Evolutionary conservation across 2,329 filamentous ascomycete species (phyloP).

Genomic region (Fusarium sp.): DNA sequence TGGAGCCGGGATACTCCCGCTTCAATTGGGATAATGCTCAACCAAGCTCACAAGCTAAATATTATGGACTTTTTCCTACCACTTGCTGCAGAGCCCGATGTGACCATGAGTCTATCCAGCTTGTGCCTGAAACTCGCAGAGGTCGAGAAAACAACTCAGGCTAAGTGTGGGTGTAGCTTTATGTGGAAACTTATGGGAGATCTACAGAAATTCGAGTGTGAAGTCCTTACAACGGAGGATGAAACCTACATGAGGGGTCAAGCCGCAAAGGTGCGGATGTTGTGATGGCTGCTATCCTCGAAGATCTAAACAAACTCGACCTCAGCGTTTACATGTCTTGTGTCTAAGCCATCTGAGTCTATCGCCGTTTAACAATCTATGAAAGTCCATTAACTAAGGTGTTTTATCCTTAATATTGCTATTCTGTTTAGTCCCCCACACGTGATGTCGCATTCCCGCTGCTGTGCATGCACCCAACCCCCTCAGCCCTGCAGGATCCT

Average conservation of each 20-base stretch:
- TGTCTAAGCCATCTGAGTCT: too few relatives aligned
- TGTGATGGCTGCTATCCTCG: too few relatives aligned
- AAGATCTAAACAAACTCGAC: too few relatives aligned
- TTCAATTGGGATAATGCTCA: neutral
- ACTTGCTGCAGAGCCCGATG: neutral
- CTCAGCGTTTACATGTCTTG: too few relatives aligned
- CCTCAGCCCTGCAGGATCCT: conserved; percentile 32
- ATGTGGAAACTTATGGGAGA: too few relatives aligned
- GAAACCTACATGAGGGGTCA: neutral
- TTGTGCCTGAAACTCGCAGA: too few relatives aligned
- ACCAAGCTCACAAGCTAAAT: neutral
- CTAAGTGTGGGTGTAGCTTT: too few relatives aligned
- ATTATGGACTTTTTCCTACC: neutral
- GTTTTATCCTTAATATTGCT: neutral
- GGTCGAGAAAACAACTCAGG: too few relatives aligned
- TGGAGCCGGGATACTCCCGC: neutral
- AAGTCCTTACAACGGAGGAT: too few relatives aligned
- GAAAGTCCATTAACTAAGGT: neutral
- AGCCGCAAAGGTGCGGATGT: neutral
- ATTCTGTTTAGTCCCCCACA: conserved; percentile 12
- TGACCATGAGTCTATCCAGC: neutral
- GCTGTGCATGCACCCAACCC: conserved; percentile 4
- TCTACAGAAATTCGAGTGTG: too few relatives aligned
- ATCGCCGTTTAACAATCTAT: too few relatives aligned
- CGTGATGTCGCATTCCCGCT: conserved; percentile 26